Percentiles rank a stretch among this genome's conserved stretches.
phyloP scores from a whole-genome alignment of 2,329 filamentous ascomycete species.

The Aspergillus quadrilineatus region DNA sequence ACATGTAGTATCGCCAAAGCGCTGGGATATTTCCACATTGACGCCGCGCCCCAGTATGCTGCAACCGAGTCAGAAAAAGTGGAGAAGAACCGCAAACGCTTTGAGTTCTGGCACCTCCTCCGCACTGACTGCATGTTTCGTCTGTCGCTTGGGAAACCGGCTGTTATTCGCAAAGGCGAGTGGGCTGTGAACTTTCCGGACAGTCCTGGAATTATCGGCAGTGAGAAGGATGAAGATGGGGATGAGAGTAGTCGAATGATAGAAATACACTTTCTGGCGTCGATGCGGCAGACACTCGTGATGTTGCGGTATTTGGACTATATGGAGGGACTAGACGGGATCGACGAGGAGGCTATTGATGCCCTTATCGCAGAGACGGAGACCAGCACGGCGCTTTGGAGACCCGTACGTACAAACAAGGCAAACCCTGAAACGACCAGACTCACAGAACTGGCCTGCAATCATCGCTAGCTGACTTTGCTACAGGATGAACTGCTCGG shows the following conservation, averaged over 20 bases:
- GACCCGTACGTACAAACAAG: neutral
- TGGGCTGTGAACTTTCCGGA: conserved; percentile 24
- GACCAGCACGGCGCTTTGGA: neutral
- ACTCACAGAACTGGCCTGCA: neutral
- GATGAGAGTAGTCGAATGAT: neutral
- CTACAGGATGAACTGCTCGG: neutral
- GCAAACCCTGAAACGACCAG: too few species aligned
- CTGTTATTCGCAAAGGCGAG: conserved; percentile 15
- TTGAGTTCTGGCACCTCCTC: conserved; percentile 24
- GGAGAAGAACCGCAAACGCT: conserved; percentile 20
- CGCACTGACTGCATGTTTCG: conserved; percentile 22
- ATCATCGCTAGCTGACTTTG: neutral
- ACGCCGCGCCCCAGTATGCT: neutral
- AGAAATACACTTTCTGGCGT: neutral
- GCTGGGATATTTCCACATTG: neutral
- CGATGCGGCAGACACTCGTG: neutral
- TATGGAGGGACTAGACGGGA: neutral
- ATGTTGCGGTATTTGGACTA: neutral
- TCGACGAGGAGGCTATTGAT: neutral
- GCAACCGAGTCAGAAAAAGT: neutral
- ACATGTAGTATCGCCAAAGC: neutral
- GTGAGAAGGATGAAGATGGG: conserved; percentile 8
- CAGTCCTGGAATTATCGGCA: conserved; percentile 17
- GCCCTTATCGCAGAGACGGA: neutral
- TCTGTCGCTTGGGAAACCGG: conserved; percentile 19